Conservation (phyloP, 441 rosid genomes). For the Omphalea diandra region DNA sequence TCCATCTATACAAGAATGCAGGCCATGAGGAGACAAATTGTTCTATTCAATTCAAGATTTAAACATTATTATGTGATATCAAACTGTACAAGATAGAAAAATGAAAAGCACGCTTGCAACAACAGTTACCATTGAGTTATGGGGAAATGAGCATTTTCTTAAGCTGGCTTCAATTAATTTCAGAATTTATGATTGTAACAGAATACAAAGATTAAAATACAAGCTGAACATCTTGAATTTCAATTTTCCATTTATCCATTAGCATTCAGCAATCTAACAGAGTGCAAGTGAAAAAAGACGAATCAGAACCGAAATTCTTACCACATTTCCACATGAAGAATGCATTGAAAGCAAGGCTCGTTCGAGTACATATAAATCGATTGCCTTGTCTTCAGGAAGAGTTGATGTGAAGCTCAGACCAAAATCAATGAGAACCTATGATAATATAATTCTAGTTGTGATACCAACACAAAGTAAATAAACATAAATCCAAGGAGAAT, state of each 20-base stretch:
- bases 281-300: not conserved
- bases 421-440: slow-evolving; percentile 87
- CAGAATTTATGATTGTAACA: not conserved
- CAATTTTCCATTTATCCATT: not conserved
- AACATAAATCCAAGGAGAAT: not conserved
- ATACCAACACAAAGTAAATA: slow-evolving; percentile 9
- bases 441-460: slow-evolving; percentile 14
- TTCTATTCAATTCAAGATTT: not conserved
- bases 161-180: not conserved
- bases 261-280: not conserved
- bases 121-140: not conserved
- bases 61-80: not conserved
- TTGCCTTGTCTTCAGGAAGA: slow-evolving; percentile 93
- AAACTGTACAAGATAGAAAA: not conserved
- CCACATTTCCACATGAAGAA: slow-evolving; percentile 96
- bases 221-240: not conserved
- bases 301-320: slow-evolving; percentile 24
- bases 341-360: slow-evolving; percentile 92
- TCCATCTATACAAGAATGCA: slow-evolving; percentile 60
- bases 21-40: slow-evolving; percentile 8
- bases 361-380: slow-evolving; percentile 91
- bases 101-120: not conserved
- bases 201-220: not conserved
- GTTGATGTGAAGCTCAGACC: slow-evolving; percentile 93
- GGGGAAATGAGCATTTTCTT: not conserved